Base-by-base conservation (phyloP, 139 green algal genomes). In the Pleodorina starrii region DNA sequence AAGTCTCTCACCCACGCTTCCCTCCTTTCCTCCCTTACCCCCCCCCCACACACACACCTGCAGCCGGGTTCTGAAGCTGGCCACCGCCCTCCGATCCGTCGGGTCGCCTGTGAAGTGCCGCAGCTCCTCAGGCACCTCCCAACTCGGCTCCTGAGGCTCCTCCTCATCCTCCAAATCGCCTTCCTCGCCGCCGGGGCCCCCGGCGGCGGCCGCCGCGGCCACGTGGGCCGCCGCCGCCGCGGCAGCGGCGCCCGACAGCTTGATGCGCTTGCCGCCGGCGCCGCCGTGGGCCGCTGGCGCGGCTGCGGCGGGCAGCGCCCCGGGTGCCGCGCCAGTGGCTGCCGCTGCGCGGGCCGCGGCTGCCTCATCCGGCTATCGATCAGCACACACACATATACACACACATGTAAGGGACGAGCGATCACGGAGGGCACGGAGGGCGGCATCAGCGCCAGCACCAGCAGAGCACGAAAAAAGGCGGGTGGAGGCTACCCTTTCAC, bases 41-140 rank as follows among this genome's bases (percentile, higher is more conserved):
- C n/a, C n/a, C n/a, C n/a, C n/a, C n/a, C n/a, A n/a, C n/a, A n/a
- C n/a, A n/a, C n/a, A n/a, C 38, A 84, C 76, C 76, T 44, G 54
- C 76, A 81, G 69, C 38, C 66, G 42, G 14, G 82, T 46, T 66
- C 77, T 46, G 75, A 90, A 94, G 81, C 74, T 89, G 7, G 57
- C 75, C 88, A 94, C 84, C 21, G 90, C 88, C 71, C 91, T 90
- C 40, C 89, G 86, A 66, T 94, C 90, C 32, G 46, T 79, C 11
- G 63, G 48, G 38, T 79, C 72, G 5, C 92, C 92, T 48, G 29
- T 80, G 72, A 90, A 93, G 51, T 87, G 71, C 74, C 60, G 59
- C 75, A 94, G 63, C 69, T 92, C 89, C 42, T 78, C 36, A 0
- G 91, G 86, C 86, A 94, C 86, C 68, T 92, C 91, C 76, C 86